Evolutionary conservation across 1,284 basidiomycete species (phyloP), one percentile per base, ranked within the genome.

Genomic region (Cryptococcus maquisensis): DNA sequence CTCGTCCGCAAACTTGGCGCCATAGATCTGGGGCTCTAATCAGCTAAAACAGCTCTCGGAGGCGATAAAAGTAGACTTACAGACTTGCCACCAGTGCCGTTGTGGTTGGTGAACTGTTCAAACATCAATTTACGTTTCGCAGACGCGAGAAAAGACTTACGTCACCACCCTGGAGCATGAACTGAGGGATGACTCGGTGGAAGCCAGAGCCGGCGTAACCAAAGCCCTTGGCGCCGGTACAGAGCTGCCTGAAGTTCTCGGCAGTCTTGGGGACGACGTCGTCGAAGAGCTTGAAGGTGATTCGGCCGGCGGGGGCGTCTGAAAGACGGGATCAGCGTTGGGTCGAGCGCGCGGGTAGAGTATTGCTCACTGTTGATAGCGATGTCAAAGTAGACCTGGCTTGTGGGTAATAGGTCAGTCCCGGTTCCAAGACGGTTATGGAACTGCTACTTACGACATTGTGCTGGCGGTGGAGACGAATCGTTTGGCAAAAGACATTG

Each of bases 1-100:
- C 78, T 98, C 95, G 74, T 95, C 91, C 65, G 87, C 87, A 70
- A 94, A 94, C 64, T 92, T 93, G 74, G 90, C 87, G 48, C 90
- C 90, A 20, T 43, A 43, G n/a, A n/a, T n/a, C n/a, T n/a, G n/a
- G n/a, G n/a, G n/a, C n/a, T n/a, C n/a, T n/a, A n/a, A n/a, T n/a
- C n/a, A n/a, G n/a, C n/a, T n/a, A n/a, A n/a, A n/a, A n/a, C n/a
- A n/a, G n/a, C n/a, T n/a, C n/a, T n/a, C n/a, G n/a, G n/a, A n/a
- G n/a, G n/a, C n/a, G n/a, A n/a, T n/a, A n/a, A n/a, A n/a, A n/a
- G 69, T 94, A 93, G 78, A 94, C n/a, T n/a, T n/a, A n/a, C 93
- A 36, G 90, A 92, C 78, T 91, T 88, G 49, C 90, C 90, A 45
- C 94, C 94, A 28, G 90, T 94, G 49, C 92, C 91, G 79, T 79